A percentile compares a stretch with the other conserved stretches of the same genome.
Conservation (phyloP, 2,329 filamentous ascomycete genomes). For the Pseudogymnoascus sp. region DNA sequence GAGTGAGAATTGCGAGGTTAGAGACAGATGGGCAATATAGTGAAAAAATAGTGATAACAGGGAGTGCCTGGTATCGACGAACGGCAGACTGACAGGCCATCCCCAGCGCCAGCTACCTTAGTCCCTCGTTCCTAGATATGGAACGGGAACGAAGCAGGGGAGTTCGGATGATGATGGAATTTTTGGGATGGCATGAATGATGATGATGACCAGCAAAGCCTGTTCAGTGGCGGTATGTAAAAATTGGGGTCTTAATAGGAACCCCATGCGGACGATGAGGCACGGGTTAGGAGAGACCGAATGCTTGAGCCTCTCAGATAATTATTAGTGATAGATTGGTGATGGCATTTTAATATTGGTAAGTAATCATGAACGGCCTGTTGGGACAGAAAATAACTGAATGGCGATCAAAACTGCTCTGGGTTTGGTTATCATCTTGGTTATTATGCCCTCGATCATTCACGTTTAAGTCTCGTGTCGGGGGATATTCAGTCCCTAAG, state of each 20-base stretch:
- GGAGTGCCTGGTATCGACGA: not conserved
- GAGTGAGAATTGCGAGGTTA: not conserved
- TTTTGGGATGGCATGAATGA: not conserved
- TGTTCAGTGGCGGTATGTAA: not conserved
- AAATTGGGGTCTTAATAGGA: not conserved
- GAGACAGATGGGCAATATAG: not conserved
- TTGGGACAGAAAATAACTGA: not conserved
- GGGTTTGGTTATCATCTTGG: not conserved
- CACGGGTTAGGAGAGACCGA: not conserved
- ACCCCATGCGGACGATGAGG: not conserved
- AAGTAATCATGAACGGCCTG: not conserved
- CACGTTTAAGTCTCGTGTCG: not conserved
- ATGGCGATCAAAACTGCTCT: not conserved
- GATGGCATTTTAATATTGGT: not conserved
- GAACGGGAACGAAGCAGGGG: not conserved
- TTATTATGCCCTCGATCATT: not conserved
- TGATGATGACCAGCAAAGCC: not conserved
- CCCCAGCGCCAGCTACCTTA: too few species aligned
- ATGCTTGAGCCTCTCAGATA: not conserved
- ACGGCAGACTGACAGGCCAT: not conserved
- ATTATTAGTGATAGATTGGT: conserved; percentile 1
- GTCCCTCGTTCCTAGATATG: not conserved
- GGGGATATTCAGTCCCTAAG: not conserved
- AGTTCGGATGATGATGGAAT: not conserved
- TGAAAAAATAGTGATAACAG: not conserved